These are phyloP conservation scores for Penicillium rolfsii DNA, from an alignment of 2,329 filamentous ascomycete genomes.

Conservation along the genomic window DNA sequence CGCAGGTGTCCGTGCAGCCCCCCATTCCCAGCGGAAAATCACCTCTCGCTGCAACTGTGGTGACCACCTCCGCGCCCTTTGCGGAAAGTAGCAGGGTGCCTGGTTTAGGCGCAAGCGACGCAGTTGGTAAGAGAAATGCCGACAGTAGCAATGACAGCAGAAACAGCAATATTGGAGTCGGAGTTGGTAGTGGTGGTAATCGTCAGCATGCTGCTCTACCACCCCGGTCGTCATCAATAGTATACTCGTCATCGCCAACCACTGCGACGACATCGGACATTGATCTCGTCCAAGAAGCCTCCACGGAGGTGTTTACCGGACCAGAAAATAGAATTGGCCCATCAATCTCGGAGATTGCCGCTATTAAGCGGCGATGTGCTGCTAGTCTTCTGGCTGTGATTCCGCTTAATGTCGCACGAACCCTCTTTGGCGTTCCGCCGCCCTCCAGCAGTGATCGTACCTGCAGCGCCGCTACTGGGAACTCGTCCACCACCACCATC, in stretches of 20 bases:
- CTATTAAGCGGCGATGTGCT: constrained; percentile 51
- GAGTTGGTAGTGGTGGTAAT: constrained; percentile 10
- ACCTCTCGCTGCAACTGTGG: constrained; percentile 2
- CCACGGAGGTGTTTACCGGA: constrained; percentile 12
- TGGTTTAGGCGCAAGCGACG: constrained; percentile 2
- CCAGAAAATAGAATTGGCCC: constrained; percentile 22
- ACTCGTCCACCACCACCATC: constrained; percentile 22
- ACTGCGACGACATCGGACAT: neutral
- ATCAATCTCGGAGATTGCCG: constrained; percentile 39
- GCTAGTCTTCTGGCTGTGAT: constrained; percentile 47
- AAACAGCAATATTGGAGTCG: constrained; percentile 6
- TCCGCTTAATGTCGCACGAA: constrained; percentile 48
- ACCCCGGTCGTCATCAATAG: constrained; percentile 10
- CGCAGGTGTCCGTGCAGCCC: constrained; percentile 30
- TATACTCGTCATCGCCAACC: constrained; percentile 6
- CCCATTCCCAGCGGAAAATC: constrained; percentile 28
- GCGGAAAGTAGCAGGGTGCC: constrained; percentile 14
- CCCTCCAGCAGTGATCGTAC: constrained; percentile 26
- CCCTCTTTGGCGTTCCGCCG: constrained; percentile 46
- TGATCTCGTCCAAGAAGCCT: neutral
- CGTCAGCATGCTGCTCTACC: constrained; percentile 3
- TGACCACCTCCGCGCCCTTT: constrained; percentile 14
- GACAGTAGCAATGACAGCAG: constrained; percentile 16
- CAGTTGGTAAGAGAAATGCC: constrained; percentile 12
- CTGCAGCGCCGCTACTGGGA: constrained; percentile 28